Evolutionary conservation across 345 rosid genomes (phyloP), one percentile per base, ranked within the genome.

Genomic region (Populus tremula): DNA sequence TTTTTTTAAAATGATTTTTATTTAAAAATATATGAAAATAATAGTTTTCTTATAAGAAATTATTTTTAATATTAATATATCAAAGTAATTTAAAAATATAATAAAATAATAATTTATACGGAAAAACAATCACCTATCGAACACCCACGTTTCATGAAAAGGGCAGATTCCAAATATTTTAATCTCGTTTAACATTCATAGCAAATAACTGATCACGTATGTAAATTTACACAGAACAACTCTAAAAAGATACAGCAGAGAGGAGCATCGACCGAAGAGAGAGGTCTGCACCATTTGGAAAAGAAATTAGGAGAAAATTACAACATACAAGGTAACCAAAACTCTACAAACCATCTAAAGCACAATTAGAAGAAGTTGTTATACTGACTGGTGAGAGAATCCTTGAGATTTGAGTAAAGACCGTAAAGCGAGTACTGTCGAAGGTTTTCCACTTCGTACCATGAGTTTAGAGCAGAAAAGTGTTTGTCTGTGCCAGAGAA

Each of bases 401-500:
- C 88, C 77, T 69, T 89, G 45, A 96, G 86, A 89, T 96, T 94
- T 54, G 92, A 84, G 84, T 92, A 96, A 71, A 96, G 94, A 76
- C 90, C 90, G 72, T 82, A 94, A 68, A 96, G 97, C 1, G 99
- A 96, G 87, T 93, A 96, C 83, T 96, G 98, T 49, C 97, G 84
- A 59, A 96, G 91, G 74, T 94, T 96, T 62, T 89, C 92, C 31
- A 96, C 94, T 80, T 96, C 98, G 31, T 96, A 96, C 99, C 99
- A 96, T 3, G 99, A 92, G 80, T 96, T 96, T 75, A 96, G 87
- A 8, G 78, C 93, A 6, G 92, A 79, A 70, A 87, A 83, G 81
- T 96, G 99, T 86, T 96, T 94, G 80, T 96, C 99, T 0, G 98
- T 96, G 69, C 99, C 99, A 2, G 98, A 94, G 85, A 96, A 94